Conservation (phyloP, 2,329 filamentous ascomycete genomes). For the Epichloe amarillans region DNA sequence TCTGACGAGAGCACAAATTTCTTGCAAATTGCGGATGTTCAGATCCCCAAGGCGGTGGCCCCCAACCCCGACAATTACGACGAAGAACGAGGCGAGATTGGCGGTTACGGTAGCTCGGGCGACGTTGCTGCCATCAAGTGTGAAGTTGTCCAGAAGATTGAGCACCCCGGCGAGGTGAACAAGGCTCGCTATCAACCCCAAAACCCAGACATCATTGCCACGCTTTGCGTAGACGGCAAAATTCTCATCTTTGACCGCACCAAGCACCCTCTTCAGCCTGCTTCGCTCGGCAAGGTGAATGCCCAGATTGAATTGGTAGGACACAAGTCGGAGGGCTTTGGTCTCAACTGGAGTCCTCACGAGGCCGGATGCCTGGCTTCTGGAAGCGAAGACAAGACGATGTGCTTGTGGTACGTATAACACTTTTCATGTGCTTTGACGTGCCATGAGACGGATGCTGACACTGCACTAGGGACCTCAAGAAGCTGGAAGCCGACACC, state of each 20-base stretch:
- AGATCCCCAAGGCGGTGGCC: constrained; percentile 67
- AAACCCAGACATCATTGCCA: constrained; percentile 93
- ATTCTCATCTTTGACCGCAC: constrained; percentile 93
- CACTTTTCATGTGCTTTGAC: background rate
- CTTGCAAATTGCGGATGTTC: constrained; percentile 85
- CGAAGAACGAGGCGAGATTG: constrained; percentile 83
- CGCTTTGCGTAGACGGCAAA: constrained; percentile 73
- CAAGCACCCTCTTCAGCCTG: constrained; percentile 72
- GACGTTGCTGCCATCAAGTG: constrained; percentile 69
- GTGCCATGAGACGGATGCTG: background rate
- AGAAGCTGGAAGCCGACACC: constrained; percentile 55
- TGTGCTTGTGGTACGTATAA: constrained; percentile 64
- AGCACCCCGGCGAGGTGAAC: constrained; percentile 94
- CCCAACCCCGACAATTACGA: constrained; percentile 79
- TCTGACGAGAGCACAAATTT: constrained; percentile 78
- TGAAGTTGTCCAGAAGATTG: constrained; percentile 87
- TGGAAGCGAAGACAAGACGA: constrained; percentile 83
- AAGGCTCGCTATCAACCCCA: constrained; percentile 97
- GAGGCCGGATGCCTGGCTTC: constrained; percentile 70
- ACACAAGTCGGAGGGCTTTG: constrained; percentile 82
- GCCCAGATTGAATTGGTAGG: constrained; percentile 77
- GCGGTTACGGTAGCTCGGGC: constrained; percentile 68
- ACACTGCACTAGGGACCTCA: constrained; percentile 54
- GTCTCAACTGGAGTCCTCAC: constrained; percentile 84
- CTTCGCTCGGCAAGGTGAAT: constrained; percentile 48